Base-by-base conservation (phyloP, 23 red algal species). In the Gracilaria caudata region DNA sequence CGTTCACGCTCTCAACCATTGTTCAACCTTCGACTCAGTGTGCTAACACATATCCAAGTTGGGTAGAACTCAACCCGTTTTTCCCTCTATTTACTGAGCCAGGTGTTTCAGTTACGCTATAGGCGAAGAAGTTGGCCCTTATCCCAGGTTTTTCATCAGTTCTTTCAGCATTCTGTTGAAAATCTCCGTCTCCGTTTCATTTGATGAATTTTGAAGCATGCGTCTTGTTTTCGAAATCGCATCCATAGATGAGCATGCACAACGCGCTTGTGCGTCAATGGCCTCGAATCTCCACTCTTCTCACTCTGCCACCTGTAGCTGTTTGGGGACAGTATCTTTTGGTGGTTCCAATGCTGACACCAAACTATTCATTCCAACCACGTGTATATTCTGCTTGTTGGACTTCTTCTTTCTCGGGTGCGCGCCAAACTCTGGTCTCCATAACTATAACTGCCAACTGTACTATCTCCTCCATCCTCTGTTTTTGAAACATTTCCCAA, bases 301-400 rank as follows among this genome's bases (percentile, higher is more conserved):
- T 16, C 78, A 11, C 33, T 81, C 78, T 33, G 78, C 78, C 36
- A 57, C 78, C 38, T 81, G 45, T 57, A 55, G 47, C 54, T 57
- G 49, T 55, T 5, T 37, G 21, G 53, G 8, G 29, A 81, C 29
- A 0, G 16, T 59, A 39, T 58, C n/a, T 0, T n/a, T 37, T 21
- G 45, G 54, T 19, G 49, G 2, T 41, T 61, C n/a, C 0, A 81
- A 81, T 39, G 55, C 78, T 16, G 78, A 81, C 32, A 55, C 47
- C 0, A 81, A 41, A 37, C 45, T 61, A 30, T 81, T n/a, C 78
- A 81, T 61, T 58, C 78, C 78, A 12, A 81, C 78, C 0, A 81
- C 56, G 53, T 81, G 59, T 33, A 81, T 81, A 19, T 81, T 51
- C 38, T 61, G 49, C 11, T 38, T 63, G 16, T 26, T 0, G 0